These are phyloP conservation scores for Dorcoceras hygrometricum DNA, from an alignment of 257 asterid genomes.

Conservation along the genomic window DNA sequence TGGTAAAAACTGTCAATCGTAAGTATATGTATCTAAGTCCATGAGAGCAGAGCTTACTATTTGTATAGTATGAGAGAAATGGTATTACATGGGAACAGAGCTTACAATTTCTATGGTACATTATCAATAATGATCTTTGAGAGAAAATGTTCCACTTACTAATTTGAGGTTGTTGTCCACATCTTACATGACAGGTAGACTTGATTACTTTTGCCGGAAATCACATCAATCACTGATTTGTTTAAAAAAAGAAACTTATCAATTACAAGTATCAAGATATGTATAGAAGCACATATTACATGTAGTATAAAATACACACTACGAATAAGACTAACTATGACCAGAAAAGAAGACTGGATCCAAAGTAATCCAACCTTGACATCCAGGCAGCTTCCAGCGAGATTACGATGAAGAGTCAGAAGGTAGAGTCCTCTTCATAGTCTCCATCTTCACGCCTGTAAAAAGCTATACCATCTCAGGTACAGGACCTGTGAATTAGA, in stretches of 20 bases:
- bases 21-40: no score
- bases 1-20: not conserved
- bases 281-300: not conserved
- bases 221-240: not conserved
- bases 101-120: not conserved
- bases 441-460: not conserved
- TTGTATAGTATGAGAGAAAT: not conserved
- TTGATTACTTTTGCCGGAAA: not conserved
- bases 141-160: not conserved
- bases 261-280: conserved; percentile 11
- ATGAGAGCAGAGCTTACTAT: no score
- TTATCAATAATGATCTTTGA: conserved; percentile 2
- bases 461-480: not conserved
- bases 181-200: not conserved
- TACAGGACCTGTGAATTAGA: conserved; percentile 11
- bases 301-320: not conserved
- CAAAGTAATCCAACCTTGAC: conserved; percentile 14
- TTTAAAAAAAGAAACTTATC: no score
- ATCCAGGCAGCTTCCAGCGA: conserved; percentile 6
- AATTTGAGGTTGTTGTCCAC: not conserved
- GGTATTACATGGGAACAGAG: not conserved
- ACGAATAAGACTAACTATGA: not conserved
- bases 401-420: not conserved
- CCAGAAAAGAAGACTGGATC: not conserved
- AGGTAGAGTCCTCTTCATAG: not conserved